A percentile compares a stretch with the other conserved stretches of the same genome.
These are phyloP conservation scores for Linderniella brevidens DNA, from an alignment of 257 asterid genomes.

Conservation along the genomic window DNA sequence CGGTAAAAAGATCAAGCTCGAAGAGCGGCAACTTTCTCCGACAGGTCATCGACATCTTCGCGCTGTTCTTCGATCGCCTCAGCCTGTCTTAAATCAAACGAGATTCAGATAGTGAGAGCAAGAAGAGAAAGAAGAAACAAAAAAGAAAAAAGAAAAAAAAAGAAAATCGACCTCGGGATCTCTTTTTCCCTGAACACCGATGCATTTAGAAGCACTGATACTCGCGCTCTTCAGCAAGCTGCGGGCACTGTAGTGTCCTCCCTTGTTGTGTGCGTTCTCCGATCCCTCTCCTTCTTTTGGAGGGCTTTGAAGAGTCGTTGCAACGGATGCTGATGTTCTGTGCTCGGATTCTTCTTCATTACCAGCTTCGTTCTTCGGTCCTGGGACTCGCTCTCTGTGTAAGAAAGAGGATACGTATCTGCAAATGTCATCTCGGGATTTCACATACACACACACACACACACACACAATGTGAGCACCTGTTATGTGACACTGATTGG, in stretches of 20 bases:
- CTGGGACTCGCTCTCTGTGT: slow-evolving; percentile 78
- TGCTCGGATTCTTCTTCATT: slow-evolving; percentile 37
- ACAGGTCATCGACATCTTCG: slow-evolving; percentile 31
- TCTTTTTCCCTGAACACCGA: slow-evolving; percentile 38
- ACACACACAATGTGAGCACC: no score
- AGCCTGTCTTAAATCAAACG: slow-evolving; percentile 14
- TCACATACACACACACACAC: not conserved
- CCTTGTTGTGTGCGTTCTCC: slow-evolving; percentile 21
- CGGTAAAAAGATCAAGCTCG: slow-evolving; percentile 17
- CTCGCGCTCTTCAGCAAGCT: slow-evolving; percentile 93
- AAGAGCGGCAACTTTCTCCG: slow-evolving; percentile 33
- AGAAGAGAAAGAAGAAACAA: not conserved
- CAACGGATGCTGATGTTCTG: slow-evolving; percentile 53
- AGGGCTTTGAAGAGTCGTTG: slow-evolving; percentile 45
- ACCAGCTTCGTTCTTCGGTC: slow-evolving; percentile 42
- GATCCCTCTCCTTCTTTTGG: slow-evolving; percentile 31
- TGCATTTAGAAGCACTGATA: slow-evolving; percentile 76
- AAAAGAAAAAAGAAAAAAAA: not conserved
- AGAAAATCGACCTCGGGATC: slow-evolving; percentile 42
- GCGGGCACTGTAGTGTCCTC: slow-evolving; percentile 44
- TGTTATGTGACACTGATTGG: not conserved
- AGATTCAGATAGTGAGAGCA: not conserved
- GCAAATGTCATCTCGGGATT: not conserved
- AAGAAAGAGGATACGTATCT: slow-evolving; percentile 2
- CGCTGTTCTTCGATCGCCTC: slow-evolving; percentile 23